Base-by-base conservation (phyloP, 2,329 filamentous ascomycete genomes). In the Volutella citrinella region DNA sequence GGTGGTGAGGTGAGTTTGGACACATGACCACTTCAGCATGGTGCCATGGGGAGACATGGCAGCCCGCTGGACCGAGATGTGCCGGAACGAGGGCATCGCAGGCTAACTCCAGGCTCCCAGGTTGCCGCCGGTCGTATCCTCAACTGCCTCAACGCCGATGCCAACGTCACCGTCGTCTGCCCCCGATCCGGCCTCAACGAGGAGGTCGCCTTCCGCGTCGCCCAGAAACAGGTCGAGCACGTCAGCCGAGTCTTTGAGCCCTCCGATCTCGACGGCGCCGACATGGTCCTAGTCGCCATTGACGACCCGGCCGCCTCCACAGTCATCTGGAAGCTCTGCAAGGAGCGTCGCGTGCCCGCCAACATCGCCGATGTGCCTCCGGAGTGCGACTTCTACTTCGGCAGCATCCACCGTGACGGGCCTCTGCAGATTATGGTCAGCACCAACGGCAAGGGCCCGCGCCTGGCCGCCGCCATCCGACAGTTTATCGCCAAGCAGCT, bases 311-410 rank as follows among this genome's bases (percentile, higher is more conserved):
- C 80, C 29, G 90, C 89, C n/a, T 96, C 89, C 1, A 84, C 87
- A 1, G 74, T 78, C 44, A 88, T 98, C 57, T 98, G 89, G 86
- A 91, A 91, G 59, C 74, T 95, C 16, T 97, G 91, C 74, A 91
- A 95, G 62, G 76, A 88, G 59, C 76, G 72, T 40, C 80, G 80
- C 41, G 86, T 97, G 46, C 80, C 89, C 6, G 90, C 89, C 37
- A 98, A 98, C 63, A 95, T 98, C 48, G 93, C 93, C 48, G 93
- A 98, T 59, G 93, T 98, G 5, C 93, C 93, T 0, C 78, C 88
- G 1, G 93, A 98, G 62, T 98, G 93, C 64, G 93, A 98, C 57
- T 98, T 98, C 59, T 98, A 96, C 72, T 98, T 98, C 66, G 93
- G 93, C 43, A 93, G 86, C 58, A 83, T 96, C 23, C 87, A 98